Conservation (phyloP, 2,329 filamentous ascomycete genomes). For the Elsinoe arachidis region DNA sequence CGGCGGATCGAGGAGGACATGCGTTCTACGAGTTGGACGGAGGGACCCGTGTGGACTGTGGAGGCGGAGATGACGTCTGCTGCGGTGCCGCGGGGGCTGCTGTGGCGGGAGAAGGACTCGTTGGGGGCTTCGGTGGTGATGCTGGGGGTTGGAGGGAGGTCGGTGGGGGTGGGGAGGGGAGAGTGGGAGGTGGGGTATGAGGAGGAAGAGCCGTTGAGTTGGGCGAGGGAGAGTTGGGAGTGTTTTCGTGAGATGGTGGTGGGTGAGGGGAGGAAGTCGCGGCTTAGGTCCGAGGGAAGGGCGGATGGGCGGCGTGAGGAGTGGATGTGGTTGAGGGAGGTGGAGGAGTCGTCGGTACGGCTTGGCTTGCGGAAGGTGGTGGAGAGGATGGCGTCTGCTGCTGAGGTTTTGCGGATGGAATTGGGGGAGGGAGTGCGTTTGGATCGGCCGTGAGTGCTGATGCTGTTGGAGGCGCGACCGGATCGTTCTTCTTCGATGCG, state of each 20-base stretch:
- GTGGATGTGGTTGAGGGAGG: constrained; percentile 20
- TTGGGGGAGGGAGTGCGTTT: constrained; percentile 29
- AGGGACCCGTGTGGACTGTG: constrained; percentile 81
- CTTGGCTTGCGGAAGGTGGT: constrained; percentile 16
- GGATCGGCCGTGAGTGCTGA: constrained; percentile 15
- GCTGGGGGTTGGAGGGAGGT: constrained; percentile 36
- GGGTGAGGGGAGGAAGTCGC: neutral
- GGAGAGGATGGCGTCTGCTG: constrained; percentile 29
- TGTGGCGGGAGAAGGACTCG: constrained; percentile 48
- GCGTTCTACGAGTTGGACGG: constrained; percentile 87
- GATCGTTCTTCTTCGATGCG: constrained; percentile 56
- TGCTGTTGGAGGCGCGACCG: constrained; percentile 23
- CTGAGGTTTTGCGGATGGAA: constrained; percentile 33
- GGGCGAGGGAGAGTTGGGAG: constrained; percentile 32
- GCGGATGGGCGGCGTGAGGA: constrained; percentile 27
- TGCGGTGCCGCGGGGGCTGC: constrained; percentile 59
- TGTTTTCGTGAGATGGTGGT: constrained; percentile 36
- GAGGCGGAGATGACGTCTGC: constrained; percentile 49
- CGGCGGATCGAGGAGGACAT: constrained; percentile 91
- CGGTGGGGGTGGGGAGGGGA: constrained; percentile 8
- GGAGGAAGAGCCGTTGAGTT: constrained; percentile 24
- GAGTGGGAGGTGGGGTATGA: neutral
- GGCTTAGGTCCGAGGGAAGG: constrained; percentile 16
- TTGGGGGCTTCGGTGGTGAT: constrained; percentile 42
- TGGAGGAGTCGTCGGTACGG: constrained; percentile 10